Percentiles rank a stretch among this genome's conserved stretches.
These are phyloP conservation scores for Phytophthora sp. DNA, from an alignment of 352 stramenopile genomes.

Conservation along the genomic window DNA sequence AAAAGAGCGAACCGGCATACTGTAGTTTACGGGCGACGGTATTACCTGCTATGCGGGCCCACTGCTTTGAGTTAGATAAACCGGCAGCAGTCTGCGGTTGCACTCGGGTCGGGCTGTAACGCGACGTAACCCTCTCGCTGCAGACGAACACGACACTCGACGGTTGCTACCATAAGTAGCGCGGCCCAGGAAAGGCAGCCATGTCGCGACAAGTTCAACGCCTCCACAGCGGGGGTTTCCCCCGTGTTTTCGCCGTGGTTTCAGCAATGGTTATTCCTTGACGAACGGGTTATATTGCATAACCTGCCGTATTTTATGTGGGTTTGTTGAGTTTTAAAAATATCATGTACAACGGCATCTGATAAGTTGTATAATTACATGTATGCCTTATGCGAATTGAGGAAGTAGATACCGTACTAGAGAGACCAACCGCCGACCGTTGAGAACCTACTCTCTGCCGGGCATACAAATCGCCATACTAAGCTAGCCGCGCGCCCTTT, in stretches of 20 bases:
- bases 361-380: not conserved
- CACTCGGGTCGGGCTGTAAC: conserved; percentile 5
- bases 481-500: conserved; percentile 26
- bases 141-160: conserved; percentile 13
- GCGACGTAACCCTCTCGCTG: conserved; percentile 12
- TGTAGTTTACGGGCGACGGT: no score
- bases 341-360: no score
- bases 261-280: conserved; percentile 18
- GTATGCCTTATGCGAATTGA: not conserved
- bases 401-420: conserved; percentile 4
- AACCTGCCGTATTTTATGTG: not conserved
- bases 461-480: conserved; percentile 23
- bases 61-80: no score
- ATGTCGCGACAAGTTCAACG: conserved; percentile 26
- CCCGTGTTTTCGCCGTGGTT: conserved; percentile 31
- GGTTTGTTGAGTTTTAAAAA: not conserved
- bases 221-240: conserved; percentile 21
- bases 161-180: not conserved
- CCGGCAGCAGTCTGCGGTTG: conserved; percentile 14
- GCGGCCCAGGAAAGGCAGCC: conserved; percentile 23
- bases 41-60: no score
- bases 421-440: conserved; percentile 39
- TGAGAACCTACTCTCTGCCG: conserved; percentile 33
- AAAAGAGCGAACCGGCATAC: no score
- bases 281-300: not conserved